Base-by-base conservation (phyloP, 352 stramenopile species). In the Phytophthora pini region DNA sequence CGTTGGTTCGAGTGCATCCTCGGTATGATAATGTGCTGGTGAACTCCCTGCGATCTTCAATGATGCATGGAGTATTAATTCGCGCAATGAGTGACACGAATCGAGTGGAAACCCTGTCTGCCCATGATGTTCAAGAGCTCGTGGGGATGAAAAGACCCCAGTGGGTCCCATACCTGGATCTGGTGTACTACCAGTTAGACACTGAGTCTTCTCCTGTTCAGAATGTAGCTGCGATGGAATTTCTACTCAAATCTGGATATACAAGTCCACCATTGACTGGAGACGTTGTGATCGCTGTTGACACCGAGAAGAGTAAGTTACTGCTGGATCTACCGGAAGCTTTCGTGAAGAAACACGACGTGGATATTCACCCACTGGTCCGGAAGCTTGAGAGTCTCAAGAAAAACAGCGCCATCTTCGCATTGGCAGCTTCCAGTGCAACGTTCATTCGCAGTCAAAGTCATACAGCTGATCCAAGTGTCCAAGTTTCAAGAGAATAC, bases 21-120 rank as follows among this genome's bases (percentile, higher is more conserved):
- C 77, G 81, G 5, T 92, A 90, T 22, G 77, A 90, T 36, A 69
- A 92, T 50, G 81, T 92, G 4, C 44, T 93, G 13, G 60, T 80
- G 10, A 65, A 76, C n/a, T 89, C 79, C 2, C 39, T 93, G 8
- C 82, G 84, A n/a, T 92, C 82, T 0, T 76, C 70, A 13, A 70
- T 89, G 58, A 67, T 89, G 0, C 67, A 90, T 40, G 84, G 84
- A 15, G 56, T 93, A 2, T 43, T 92, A 36, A 64, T 93, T 56
- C 77, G 79, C n/a, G 55, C 65, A 22, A 56, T 44, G 13, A 31
- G 62, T 12, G 31, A 32, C 10, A 56, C 40, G 1, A 62, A 61
- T 17, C 58, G 67, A 12, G 44, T 92, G 7, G 69, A 86, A 36
- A 13, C 80, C 12, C 44, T 93, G 3, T 88, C 80, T 36, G 56